Base-by-base conservation (phyloP, 116 monocot species). In the Zostera marina region DNA sequence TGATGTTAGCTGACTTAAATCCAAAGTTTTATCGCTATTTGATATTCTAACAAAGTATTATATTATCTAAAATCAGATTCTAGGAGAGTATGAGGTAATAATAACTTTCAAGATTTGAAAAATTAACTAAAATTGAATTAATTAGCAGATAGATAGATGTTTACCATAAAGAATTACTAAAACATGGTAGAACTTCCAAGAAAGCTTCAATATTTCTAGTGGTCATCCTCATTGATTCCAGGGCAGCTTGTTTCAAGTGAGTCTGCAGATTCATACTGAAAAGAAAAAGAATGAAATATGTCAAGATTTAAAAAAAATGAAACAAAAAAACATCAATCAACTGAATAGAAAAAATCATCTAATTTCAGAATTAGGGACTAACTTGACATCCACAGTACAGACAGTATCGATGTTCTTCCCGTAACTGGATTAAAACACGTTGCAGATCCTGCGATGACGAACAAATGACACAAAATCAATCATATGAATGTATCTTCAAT, bases 331-430 rank as follows among this genome's bases (percentile, higher is more conserved):
- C 20, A 14, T 12, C 16, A 12, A 54, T 19, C 10, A 19, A 26
- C 25, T 9, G 22, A 53, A 22, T 12, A 22, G 11, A 16, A 21
- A 9, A 12, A 4, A 14, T 54, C 3, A 19, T 54, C 10, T 22
- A 25, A 23, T 14, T 54, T 11, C 32, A 56, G n/a, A 56, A 14
- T 32, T 14, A 14, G 8, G 32, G 42, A 52, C 68, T 75, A 32
- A 87, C 92, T 78, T 87, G 73, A 41, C 66, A 87, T 63, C 92
- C 92, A 63, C 92, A 92, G 24, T 87, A 87, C 21, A 92, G 76
- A 63, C 87, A 92, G 63, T 92, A 87, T 41, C 41, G 66, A 62
- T 87, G 74, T 40, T 87, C 80, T 58, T 74, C 74, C 60, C 92
- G 76, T 61, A 87, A 61, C 72, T 87, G 81, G 41, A 59, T 67